Base-by-base conservation (phyloP, 805 yeast species). In the Torulaspora microellipsoides region DNA sequence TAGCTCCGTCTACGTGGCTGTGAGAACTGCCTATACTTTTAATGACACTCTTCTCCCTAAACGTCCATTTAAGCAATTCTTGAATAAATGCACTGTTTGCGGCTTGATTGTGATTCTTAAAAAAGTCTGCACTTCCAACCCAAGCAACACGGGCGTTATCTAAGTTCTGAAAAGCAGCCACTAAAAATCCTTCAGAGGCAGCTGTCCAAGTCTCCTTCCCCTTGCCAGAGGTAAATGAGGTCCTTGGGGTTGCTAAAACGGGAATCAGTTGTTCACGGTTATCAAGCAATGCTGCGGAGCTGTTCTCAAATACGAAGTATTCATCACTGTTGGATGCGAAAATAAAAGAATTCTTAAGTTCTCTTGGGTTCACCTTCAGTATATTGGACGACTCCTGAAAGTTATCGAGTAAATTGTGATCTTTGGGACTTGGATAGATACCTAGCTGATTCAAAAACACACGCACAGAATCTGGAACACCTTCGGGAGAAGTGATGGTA, bases 371-470 rank as follows among this genome's bases (percentile, higher is more conserved):
- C 6, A 42, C 49, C 32, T 39, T 38, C 34, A 37, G 11, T 7
- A 27, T 31, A 15, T 38, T 42, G 36, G 48, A 33, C 12, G 42
- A 37, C 23, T 56, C 53, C 45, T 64, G 59, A 67, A 87, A 87
- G 62, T 84, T 82, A 63, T 89, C 95, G 7, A 73, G 62, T 34
- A 83, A 67, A 42, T 69, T 63, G 61, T 77, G 80, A 39, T 79
- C 82, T 59, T 79, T 84, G 46, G 96, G 95, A 38, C 93, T 76
- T 45, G 96, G 85, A 56, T 72, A 77, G 40, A 93, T 81, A 27
- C 96, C 99, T 51, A 90, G 66, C 60, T 90, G 88, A 56, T 80
- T 78, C 51, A 87, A 74, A 55, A 84, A 82, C 2, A 75, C 68
- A 47, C 87, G 78, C 28, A 84, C 66, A 14, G 82, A 76, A 20